Percentiles rank a stretch among this genome's conserved stretches.
These are phyloP conservation scores for Pestalotiopsis sp. DNA, from an alignment of 2,329 filamentous ascomycete genomes.

Conservation along the genomic window DNA sequence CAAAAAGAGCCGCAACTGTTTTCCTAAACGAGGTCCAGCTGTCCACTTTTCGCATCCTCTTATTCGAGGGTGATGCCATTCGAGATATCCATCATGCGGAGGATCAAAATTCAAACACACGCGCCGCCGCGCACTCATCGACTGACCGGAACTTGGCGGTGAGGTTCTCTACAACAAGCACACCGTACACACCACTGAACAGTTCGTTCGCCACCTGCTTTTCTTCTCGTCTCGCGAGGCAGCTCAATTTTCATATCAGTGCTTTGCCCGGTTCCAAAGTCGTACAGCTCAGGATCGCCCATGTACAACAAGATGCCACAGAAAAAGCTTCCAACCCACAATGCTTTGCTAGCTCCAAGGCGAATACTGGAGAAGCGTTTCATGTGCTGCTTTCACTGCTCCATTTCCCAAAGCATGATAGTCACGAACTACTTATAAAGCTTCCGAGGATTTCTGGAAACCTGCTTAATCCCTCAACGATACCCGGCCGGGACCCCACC, in stretches of 20 bases:
- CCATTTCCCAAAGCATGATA: background rate
- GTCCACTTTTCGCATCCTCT: background rate
- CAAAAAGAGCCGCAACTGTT: conserved; percentile 9
- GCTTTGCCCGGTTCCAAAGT: background rate
- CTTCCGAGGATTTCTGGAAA: background rate
- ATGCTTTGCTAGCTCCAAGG: background rate
- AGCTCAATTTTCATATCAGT: background rate
- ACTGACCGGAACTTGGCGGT: background rate
- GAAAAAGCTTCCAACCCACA: background rate
- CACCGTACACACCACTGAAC: background rate
- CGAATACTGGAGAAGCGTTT: background rate
- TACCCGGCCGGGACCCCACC: background rate
- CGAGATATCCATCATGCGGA: background rate
- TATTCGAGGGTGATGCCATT: background rate
- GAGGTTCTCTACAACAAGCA: background rate
- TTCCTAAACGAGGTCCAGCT: background rate
- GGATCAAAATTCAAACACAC: background rate
- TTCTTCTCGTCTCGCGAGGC: background rate
- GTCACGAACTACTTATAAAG: background rate
- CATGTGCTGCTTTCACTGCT: background rate
- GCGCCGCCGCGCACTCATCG: background rate
- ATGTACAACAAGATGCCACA: background rate
- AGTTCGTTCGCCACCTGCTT: background rate
- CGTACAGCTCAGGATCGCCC: background rate
- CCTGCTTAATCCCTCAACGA: background rate